These are phyloP conservation scores for Naganishia antarctica DNA, from an alignment of 768 basidiomycete species.

Conservation along the genomic window DNA sequence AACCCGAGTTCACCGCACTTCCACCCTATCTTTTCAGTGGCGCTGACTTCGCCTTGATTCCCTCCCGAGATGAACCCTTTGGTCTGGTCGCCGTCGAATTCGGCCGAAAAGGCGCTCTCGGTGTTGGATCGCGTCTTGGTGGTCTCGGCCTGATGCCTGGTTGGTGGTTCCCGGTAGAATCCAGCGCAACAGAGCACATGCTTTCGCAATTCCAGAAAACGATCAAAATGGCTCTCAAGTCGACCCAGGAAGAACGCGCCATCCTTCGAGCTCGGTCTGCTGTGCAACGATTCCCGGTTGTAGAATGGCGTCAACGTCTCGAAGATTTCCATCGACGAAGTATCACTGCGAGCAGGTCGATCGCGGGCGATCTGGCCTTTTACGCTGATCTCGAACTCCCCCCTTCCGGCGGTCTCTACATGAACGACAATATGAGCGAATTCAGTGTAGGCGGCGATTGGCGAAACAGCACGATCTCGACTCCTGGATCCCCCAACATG, in stretches of 20 bases:
- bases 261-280: conserved; percentile 89
- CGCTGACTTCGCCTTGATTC: conserved; percentile 91
- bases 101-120: conserved; percentile 90
- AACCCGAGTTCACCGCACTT: conserved; percentile 89
- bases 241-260: conserved; percentile 82
- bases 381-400: conserved; percentile 41
- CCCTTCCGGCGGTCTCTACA: conserved; percentile 18
- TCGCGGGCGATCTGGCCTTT: conserved; percentile 68
- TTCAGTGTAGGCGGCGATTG: conserved; percentile 35
- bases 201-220: conserved; percentile 89
- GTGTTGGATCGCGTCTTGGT: conserved; percentile 88
- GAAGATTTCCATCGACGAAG: conserved; percentile 90
- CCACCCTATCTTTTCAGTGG: conserved; percentile 91
- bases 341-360: conserved; percentile 63
- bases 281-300: conserved; percentile 92
- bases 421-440: conserved; percentile 24
- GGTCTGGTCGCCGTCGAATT: conserved; percentile 94
- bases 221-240: conserved; percentile 87
- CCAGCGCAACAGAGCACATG: conserved; percentile 86
- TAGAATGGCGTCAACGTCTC: conserved; percentile 93
- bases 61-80: conserved; percentile 93
- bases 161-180: conserved; percentile 99
- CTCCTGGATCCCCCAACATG: conserved; percentile 24
- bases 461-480: conserved; percentile 19
- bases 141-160: conserved; percentile 96